phyloP scores from a whole-genome alignment of 1,139 yeast genomes.

The Debaryomycetaceae sp. region DNA sequence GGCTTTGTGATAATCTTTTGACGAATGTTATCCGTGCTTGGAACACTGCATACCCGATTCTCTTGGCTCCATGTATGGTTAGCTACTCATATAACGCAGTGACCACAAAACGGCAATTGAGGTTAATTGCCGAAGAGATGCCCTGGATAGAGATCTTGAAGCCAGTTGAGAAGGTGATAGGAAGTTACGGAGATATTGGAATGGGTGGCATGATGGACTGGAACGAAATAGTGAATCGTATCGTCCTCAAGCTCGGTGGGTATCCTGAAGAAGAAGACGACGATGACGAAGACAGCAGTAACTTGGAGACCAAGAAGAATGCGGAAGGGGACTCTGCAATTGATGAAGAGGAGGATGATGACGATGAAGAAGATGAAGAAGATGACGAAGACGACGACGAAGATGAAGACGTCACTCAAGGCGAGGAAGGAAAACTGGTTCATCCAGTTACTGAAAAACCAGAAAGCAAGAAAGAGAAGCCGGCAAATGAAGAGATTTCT shows the following conservation, averaged over 20 bases:
- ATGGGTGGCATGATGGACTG: constrained; percentile 93
- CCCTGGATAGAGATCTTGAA: constrained; percentile 86
- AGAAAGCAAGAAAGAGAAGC: not conserved
- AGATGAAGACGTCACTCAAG: constrained; percentile 26
- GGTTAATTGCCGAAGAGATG: constrained; percentile 77
- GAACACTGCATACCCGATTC: constrained; percentile 84
- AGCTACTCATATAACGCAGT: constrained; percentile 86
- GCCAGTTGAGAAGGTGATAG: constrained; percentile 91
- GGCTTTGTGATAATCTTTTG: constrained; percentile 82
- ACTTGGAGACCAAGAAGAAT: constrained; percentile 28
- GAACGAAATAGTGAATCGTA: constrained; percentile 84
- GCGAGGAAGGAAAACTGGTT: not conserved
- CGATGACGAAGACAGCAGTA: constrained; percentile 39
- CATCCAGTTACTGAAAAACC: not conserved
- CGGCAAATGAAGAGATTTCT: not conserved
- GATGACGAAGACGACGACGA: constrained; percentile 44
- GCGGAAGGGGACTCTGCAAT: constrained; percentile 32
- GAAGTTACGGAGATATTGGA: constrained; percentile 92
- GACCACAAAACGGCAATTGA: constrained; percentile 77
- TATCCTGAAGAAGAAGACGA: constrained; percentile 86
- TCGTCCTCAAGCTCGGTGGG: constrained; percentile 82
- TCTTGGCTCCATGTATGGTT: constrained; percentile 93
- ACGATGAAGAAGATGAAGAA: constrained; percentile 45
- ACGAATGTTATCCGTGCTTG: constrained; percentile 90
- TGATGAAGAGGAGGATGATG: constrained; percentile 40